phyloP scores from a whole-genome alignment of 371 early-diverging fungal species.

The Entomophthora muscae region DNA sequence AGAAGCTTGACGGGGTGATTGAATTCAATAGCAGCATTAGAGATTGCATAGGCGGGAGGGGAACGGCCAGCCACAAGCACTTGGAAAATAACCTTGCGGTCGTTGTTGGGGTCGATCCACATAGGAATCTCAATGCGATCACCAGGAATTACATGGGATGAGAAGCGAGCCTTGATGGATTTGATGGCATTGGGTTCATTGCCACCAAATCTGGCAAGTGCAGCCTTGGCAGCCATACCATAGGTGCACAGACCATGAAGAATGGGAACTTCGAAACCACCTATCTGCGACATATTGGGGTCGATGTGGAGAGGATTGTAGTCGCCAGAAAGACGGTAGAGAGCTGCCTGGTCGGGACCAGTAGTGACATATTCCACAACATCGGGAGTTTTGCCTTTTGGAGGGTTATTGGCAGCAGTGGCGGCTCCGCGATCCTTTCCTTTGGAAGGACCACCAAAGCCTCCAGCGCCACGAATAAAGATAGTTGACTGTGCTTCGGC shows the following conservation, averaged over 20 bases:
- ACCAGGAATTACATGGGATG: constrained; percentile 87
- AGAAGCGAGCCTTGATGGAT: constrained; percentile 80
- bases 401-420: constrained; percentile 41
- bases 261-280: constrained; percentile 90
- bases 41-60: constrained; percentile 48
- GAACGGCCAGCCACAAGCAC: constrained; percentile 75
- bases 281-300: constrained; percentile 81
- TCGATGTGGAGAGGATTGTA: constrained; percentile 90
- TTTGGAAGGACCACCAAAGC: constrained; percentile 71
- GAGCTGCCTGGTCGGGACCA: constrained; percentile 76
- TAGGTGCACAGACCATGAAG: constrained; percentile 88
- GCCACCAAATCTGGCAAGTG: constrained; percentile 53
- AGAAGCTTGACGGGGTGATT: constrained; percentile 7
- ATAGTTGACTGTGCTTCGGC: constrained; percentile 76
- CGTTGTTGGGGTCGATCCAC: constrained; percentile 67
- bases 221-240: constrained; percentile 79
- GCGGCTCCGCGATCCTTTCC: constrained; percentile 58
- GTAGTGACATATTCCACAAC: constrained; percentile 66
- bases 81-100: constrained; percentile 65
- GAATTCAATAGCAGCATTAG: constrained; percentile 75
- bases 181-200: constrained; percentile 50
- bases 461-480: constrained; percentile 85
- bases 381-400: constrained; percentile 79
- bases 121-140: constrained; percentile 90
- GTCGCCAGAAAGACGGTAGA: constrained; percentile 83